These are phyloP conservation scores for Cutaneotrichosporon sp. DNA, from an alignment of 1,284 basidiomycete species.

Conservation along the genomic window DNA sequence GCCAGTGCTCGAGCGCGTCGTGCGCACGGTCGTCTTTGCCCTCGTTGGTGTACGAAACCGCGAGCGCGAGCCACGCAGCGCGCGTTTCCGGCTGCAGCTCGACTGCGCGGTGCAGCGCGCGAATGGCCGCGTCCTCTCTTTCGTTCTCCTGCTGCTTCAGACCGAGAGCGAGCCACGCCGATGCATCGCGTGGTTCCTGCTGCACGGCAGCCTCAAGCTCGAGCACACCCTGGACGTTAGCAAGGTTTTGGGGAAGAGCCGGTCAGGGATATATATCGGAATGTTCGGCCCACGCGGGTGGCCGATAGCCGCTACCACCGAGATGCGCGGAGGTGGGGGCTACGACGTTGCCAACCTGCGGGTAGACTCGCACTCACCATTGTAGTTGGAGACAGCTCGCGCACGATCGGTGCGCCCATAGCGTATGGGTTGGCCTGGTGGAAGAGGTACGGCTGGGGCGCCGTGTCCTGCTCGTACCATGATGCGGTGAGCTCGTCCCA, in stretches of 20 bases:
- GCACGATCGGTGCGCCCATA: conserved; percentile 59
- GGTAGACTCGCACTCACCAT: conserved; percentile 28
- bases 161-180: conserved; percentile 87
- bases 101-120: conserved; percentile 77
- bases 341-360: conserved; percentile 2
- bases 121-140: conserved; percentile 84
- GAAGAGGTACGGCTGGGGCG: conserved; percentile 64
- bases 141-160: conserved; percentile 99
- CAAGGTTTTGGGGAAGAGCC: conserved; percentile 17
- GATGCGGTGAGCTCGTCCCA: conserved; percentile 72
- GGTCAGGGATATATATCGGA: neutral
- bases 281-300: neutral
- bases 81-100: conserved; percentile 75
- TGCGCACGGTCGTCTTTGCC: conserved; percentile 70
- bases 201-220: conserved; percentile 90
- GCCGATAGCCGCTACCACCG: no score
- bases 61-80: conserved; percentile 85
- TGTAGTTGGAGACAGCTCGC: conserved; percentile 38
- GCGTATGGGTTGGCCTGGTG: conserved; percentile 76
- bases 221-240: conserved; percentile 66
- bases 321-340: no score
- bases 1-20: conserved; percentile 80
- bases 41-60: conserved; percentile 92
- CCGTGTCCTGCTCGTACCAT: conserved; percentile 75
- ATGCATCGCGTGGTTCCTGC: conserved; percentile 67